Conservation (phyloP, 306 rosid species). For the Pueraria montana region DNA sequence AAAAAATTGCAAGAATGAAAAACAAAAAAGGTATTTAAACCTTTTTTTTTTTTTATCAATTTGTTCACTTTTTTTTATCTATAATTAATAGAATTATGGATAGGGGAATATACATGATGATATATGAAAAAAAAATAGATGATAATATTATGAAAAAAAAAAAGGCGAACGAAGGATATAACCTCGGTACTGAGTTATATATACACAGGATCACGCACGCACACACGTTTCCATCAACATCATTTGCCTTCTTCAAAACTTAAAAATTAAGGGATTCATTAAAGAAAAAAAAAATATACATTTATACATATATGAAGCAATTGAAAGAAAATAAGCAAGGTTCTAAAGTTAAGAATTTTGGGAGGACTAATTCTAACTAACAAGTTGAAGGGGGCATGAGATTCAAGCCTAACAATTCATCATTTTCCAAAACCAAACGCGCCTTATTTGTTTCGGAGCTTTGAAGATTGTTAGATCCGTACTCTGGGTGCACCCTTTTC, state of each 20-base stretch:
- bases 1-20: no score
- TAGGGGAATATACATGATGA: no score
- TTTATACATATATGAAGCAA: conserved; percentile 1
- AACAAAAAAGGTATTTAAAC: no score
- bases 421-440: conserved; percentile 68
- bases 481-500: conserved; percentile 84
- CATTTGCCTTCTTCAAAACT: conserved; percentile 41
- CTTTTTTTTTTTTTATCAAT: no score
- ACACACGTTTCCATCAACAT: conserved; percentile 36
- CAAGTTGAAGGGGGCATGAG: conserved; percentile 85
- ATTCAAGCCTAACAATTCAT: conserved; percentile 73
- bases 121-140: no score
- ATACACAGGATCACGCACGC: conserved; percentile 57
- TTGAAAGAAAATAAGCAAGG: background rate
- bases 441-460: conserved; percentile 57
- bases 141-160: no score
- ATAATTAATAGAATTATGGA: no score
- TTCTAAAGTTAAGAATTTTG: conserved; percentile 21
- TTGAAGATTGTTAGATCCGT: conserved; percentile 48
- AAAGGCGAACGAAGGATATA: background rate
- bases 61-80: no score
- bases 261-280: conserved; percentile 3
- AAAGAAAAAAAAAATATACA: background rate
- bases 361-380: conserved; percentile 30
- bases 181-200: conserved; percentile 58